These are phyloP conservation scores for Zymoseptoria crescenta DNA, from an alignment of 2,329 filamentous ascomycete species.

Conservation along the genomic window DNA sequence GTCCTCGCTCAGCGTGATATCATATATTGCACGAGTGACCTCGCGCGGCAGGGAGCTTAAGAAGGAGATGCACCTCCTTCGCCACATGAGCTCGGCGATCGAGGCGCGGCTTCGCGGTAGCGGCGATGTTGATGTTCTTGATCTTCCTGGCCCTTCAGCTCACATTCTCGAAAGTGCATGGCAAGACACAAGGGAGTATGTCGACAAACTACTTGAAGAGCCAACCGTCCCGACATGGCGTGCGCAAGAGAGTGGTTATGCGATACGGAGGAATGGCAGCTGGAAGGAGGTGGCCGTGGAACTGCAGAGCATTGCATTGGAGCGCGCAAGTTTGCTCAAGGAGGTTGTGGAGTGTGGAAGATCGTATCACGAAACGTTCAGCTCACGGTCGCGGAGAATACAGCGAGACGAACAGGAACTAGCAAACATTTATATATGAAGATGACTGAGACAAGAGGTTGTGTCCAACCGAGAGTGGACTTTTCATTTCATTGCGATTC, in stretches of 20 bases:
- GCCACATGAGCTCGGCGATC: background rate
- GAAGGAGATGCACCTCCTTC: conserved; percentile 4
- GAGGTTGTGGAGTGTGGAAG: background rate
- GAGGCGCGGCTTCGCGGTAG: background rate
- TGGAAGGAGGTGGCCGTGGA: background rate
- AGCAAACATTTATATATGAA: background rate
- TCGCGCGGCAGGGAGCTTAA: conserved; percentile 2
- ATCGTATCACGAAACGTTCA: background rate
- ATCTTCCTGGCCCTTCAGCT: background rate
- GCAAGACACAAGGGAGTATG: background rate
- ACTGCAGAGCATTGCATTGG: background rate
- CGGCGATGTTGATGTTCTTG: background rate
- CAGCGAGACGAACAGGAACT: background rate
- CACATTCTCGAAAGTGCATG: background rate
- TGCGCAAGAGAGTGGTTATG: background rate
- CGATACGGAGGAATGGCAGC: background rate
- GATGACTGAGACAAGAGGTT: background rate
- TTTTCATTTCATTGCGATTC: too few species aligned
- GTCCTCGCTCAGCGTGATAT: conserved; percentile 7
- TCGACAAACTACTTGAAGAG: background rate
- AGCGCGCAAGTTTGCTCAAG: background rate
- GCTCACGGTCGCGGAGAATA: background rate
- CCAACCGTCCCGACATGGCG: background rate
- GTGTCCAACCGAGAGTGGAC: too few species aligned
- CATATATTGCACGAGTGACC: conserved; percentile 9